Evolutionary conservation across 257 asterid genomes (phyloP).

Genomic region (Ehretia macrophylla): DNA sequence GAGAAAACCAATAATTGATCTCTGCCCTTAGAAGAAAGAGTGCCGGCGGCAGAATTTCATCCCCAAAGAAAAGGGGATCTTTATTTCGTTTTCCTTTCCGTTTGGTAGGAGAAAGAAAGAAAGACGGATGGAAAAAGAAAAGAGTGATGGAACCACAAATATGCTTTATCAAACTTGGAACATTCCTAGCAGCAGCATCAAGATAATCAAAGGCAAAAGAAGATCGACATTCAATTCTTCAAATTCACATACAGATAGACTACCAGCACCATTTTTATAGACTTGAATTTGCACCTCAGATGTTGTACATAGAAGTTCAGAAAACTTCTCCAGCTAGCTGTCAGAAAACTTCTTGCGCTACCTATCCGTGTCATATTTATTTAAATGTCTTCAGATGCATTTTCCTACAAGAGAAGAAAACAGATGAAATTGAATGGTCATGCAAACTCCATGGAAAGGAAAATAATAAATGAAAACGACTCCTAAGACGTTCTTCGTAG

Average conservation of each 20-base stretch:
- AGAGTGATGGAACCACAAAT: neutral
- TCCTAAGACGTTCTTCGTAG: too few species aligned
- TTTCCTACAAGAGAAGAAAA: constrained; percentile 8
- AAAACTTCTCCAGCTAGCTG: neutral
- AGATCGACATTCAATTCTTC: neutral
- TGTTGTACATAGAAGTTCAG: neutral
- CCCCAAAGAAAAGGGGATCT: too few species aligned
- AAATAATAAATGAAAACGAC: too few species aligned
- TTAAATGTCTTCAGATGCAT: constrained; percentile 10
- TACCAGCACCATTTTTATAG: too few species aligned
- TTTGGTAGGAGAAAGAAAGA: too few species aligned
- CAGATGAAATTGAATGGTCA: neutral
- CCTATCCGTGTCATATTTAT: neutral
- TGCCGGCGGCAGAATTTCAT: too few species aligned
- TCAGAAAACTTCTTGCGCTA: neutral
- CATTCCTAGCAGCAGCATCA: neutral
- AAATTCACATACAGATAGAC: neutral
- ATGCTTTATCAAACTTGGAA: neutral
- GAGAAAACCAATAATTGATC: too few species aligned
- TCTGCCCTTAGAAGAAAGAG: too few species aligned
- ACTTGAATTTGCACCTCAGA: too few species aligned
- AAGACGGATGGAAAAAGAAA: too few species aligned
- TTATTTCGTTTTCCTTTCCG: too few species aligned
- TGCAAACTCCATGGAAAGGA: neutral
- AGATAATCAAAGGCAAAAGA: neutral